These are phyloP conservation scores for Candida manassasensis DNA, from an alignment of 805 yeast genomes.

Conservation along the genomic window DNA sequence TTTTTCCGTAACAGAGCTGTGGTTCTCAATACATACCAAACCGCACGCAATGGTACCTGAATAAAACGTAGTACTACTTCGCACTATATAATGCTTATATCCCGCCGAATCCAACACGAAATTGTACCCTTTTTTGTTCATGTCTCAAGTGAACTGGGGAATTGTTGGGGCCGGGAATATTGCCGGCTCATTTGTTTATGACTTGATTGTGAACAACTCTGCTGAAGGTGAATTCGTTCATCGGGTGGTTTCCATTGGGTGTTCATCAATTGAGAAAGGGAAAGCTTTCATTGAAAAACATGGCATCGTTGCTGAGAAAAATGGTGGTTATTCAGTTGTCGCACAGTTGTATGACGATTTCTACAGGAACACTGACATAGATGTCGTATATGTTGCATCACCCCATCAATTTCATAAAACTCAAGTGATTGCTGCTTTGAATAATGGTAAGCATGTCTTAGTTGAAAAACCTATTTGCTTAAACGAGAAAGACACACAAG, in stretches of 20 bases:
- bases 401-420: conserved; percentile 51
- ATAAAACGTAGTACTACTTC: no score
- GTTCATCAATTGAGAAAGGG: conserved; percentile 34
- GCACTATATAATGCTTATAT: no score
- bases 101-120: no score
- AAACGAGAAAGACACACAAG: conserved; percentile 40
- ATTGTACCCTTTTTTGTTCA: neutral
- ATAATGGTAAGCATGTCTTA: conserved; percentile 45
- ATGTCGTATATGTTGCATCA: conserved; percentile 50
- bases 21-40: no score
- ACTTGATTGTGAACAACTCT: conserved; percentile 26
- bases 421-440: conserved; percentile 38
- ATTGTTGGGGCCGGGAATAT: conserved; percentile 48
- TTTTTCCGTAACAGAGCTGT: no score
- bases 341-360: conserved; percentile 40
- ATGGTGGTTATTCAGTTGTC: conserved; percentile 22
- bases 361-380: conserved; percentile 38
- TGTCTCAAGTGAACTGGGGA: conserved; percentile 36
- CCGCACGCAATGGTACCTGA: no score
- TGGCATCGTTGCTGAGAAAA: conserved; percentile 13
- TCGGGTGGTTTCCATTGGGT: conserved; percentile 36
- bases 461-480: conserved; percentile 55
- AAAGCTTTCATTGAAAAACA: conserved; percentile 22
- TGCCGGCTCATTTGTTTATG: conserved; percentile 41
- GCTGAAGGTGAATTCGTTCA: conserved; percentile 23